Evolutionary conservation across 352 stramenopile genomes (phyloP), one percentile per base, ranked within the genome.

Genomic region (Nothophytophthora sp.): DNA sequence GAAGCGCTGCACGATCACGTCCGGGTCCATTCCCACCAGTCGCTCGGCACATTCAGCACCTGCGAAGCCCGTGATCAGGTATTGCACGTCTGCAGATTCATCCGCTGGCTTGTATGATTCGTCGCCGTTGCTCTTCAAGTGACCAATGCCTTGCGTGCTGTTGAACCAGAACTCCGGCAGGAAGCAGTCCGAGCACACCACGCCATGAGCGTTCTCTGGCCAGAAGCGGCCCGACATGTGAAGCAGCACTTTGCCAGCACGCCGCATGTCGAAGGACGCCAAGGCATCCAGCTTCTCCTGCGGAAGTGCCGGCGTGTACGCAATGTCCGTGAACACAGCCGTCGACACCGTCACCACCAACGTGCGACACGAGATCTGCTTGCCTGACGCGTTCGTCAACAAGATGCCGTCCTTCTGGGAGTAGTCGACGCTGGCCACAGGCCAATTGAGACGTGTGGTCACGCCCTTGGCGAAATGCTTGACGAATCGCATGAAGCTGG

Each of bases 81-180:
- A 88, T 61, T 91, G 76, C 9, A 63, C 42, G 18, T 81, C 48
- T 8, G 32, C 48, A 30, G 16, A 6, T 9, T 57, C 46, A 18
- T 57, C 35, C 5, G 19, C 37, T 15, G 56, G 34, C 5, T 50
- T 28, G 28, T 63, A 60, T 16, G 61, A n/a, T n/a, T 63, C 63
- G 27, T 90, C 73, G 11, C 70, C 82, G 36, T 90, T 81, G 18
- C 65, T 35, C 34, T 85, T 58, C 37, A 91, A 28, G 28, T 83
- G 57, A 7, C 83, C 83, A 22, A 91, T 74, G 19, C 83, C 83
- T 7, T 72, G 50, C 12, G 76, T 85, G 55, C 58, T 86, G 60
- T 93, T 91, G 30, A 91, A 65, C 83, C 83, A 93, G 34, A 91
- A 93, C 63, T 93, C 83, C 10, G 83, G 83, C 55, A 93, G 25